Conservation (phyloP, 2,329 filamentous ascomycete genomes). For the Cercospora citrullina region DNA sequence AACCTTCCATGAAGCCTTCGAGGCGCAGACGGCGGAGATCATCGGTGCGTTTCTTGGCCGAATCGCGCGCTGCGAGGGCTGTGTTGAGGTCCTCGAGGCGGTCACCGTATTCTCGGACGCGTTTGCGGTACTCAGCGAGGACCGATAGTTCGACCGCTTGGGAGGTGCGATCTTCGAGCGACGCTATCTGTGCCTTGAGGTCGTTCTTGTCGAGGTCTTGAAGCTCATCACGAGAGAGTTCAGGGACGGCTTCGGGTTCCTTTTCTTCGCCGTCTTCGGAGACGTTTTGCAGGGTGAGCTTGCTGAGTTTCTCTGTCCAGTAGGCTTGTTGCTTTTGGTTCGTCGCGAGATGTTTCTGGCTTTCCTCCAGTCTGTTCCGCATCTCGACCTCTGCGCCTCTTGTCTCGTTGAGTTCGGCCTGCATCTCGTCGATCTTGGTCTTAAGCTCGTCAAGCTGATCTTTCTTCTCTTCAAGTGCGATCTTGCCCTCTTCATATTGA, state of each 20-base stretch:
- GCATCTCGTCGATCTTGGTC: constrained; percentile 81
- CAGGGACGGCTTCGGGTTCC: constrained; percentile 64
- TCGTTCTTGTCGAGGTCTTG: constrained; percentile 62
- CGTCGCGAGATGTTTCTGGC: constrained; percentile 82
- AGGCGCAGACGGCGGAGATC: constrained; percentile 85
- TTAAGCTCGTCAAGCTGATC: constrained; percentile 78
- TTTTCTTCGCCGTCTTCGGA: constrained; percentile 57
- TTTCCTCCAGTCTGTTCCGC: constrained; percentile 96
- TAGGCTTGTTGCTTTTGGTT: constrained; percentile 81
- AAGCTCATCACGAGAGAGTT: constrained; percentile 72
- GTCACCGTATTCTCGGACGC: constrained; percentile 77
- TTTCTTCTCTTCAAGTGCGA: constrained; percentile 74
- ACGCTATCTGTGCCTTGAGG: constrained; percentile 65
- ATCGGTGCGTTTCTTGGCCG: constrained; percentile 88
- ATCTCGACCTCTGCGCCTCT: constrained; percentile 93
- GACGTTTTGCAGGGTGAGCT: constrained; percentile 79
- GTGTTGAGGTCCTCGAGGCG: constrained; percentile 81
- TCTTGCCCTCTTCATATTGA: constrained; percentile 76
- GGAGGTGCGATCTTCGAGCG: constrained; percentile 72
- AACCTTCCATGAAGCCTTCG: constrained; percentile 98
- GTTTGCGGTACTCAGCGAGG: constrained; percentile 80
- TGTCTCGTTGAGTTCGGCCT: constrained; percentile 80
- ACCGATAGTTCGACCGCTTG: constrained; percentile 89
- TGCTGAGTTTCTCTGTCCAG: constrained; percentile 87
- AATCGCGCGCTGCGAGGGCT: constrained; percentile 75